Conservation (phyloP, 73 alveolate species). For the Paramecium biaurelia region DNA sequence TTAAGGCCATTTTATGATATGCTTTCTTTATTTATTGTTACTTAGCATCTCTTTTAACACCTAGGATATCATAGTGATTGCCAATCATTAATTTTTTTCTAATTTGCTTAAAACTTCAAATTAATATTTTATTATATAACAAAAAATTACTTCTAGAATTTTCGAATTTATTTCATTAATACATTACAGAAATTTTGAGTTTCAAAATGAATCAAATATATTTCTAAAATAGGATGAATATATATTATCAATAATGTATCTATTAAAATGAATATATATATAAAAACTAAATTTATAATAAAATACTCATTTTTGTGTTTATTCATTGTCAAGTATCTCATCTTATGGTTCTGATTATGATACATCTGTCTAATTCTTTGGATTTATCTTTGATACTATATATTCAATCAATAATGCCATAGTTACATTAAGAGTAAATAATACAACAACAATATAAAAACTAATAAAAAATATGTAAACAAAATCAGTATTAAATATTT, state of each 20-base stretch:
- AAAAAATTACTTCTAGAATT: not conserved
- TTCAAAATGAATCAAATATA: not conserved
- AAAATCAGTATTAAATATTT: not conserved
- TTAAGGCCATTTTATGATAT: slow-evolving; percentile 36
- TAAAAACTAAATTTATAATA: not conserved
- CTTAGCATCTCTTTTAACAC: slow-evolving; percentile 33
- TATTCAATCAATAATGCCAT: slow-evolving; percentile 41
- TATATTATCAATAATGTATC: not conserved
- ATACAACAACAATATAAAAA: slow-evolving; percentile 33
- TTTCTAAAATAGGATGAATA: not conserved
- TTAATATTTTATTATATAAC: not conserved
- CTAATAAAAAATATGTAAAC: slow-evolving; percentile 5
- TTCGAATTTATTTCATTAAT: not conserved
- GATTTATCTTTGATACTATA: not conserved
- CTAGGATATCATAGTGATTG: slow-evolving; percentile 53
- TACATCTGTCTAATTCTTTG: not conserved
- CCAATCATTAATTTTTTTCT: not conserved
- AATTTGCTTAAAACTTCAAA: not conserved
- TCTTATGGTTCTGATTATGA: not conserved
- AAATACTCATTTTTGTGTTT: not conserved
- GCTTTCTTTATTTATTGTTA: not conserved
- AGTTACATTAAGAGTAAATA: slow-evolving; percentile 16
- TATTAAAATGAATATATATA: not conserved
- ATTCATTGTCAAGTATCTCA: not conserved
- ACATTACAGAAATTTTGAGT: not conserved